phyloP scores from a whole-genome alignment of 169 alveolate species.

The Plasmodium yoelii region DNA sequence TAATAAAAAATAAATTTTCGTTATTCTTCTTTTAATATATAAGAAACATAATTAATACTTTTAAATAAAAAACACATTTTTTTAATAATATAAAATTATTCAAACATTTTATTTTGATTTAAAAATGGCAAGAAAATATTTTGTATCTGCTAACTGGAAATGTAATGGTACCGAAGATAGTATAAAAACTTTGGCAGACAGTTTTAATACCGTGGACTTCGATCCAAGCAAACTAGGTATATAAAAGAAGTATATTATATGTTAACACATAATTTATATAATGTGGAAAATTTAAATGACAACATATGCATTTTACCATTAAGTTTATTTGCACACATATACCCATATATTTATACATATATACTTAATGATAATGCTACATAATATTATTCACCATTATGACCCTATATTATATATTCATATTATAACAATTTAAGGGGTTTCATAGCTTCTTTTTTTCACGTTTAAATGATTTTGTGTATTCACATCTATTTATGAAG shows the following conservation, averaged over 20 bases:
- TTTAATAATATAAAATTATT: no score
- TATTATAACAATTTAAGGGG: no score
- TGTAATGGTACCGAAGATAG: conserved; percentile 93
- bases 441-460: no score
- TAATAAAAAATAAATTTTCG: no score
- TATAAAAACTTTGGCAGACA: conserved; percentile 85
- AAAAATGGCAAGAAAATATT: conserved; percentile 88
- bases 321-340: background rate
- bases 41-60: no score
- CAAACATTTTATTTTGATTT: background rate
- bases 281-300: background rate
- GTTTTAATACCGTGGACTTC: conserved; percentile 81
- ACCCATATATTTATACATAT: background rate
- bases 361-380: background rate
- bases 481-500: no score
- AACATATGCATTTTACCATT: background rate
- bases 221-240: conserved; percentile 78
- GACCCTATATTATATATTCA: no score
- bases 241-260: background rate
- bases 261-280: background rate
- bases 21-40: no score
- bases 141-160: conserved; percentile 97
- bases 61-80: no score
- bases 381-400: no score
- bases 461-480: no score